phyloP scores from a whole-genome alignment of 2,329 filamentous ascomycete genomes.

The Lecanosticta acicola region DNA sequence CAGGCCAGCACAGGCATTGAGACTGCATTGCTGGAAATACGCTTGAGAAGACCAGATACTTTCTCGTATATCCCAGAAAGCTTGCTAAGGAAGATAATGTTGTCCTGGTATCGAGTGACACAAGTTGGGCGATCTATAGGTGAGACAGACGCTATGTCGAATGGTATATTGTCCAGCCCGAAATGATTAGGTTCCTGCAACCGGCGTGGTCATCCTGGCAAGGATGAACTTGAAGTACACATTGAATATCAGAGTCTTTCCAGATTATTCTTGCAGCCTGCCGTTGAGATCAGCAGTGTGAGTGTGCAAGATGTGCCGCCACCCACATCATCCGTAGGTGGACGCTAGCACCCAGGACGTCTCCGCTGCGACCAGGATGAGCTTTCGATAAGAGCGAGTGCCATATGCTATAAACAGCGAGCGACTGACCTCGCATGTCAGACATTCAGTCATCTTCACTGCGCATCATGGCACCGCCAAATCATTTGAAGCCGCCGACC shows the following conservation, averaged over 20 bases:
- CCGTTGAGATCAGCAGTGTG: neutral
- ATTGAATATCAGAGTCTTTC: too few species aligned
- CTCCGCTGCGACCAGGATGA: too few species aligned
- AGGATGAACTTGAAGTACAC: too few species aligned
- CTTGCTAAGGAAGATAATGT: constrained; percentile 47
- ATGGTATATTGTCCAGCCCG: constrained; percentile 50
- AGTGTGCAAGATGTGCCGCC: neutral
- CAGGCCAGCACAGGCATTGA: constrained; percentile 49
- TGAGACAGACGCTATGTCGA: constrained; percentile 46
- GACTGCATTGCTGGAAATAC: constrained; percentile 30
- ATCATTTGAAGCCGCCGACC: constrained; percentile 10
- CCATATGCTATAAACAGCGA: too few species aligned
- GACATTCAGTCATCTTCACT: too few species aligned
- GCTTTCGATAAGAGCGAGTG: too few species aligned
- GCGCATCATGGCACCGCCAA: constrained; percentile 10
- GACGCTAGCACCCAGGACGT: too few species aligned
- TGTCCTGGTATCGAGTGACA: constrained; percentile 48
- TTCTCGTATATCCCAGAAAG: constrained; percentile 1
- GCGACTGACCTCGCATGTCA: too few species aligned
- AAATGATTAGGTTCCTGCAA: constrained; percentile 38
- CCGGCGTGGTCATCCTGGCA: constrained; percentile 14
- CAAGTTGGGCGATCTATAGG: constrained; percentile 38
- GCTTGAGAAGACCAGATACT: constrained; percentile 8
- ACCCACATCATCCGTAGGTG: constrained; percentile 13
- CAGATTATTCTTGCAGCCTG: neutral